These are phyloP conservation scores for Fusarium abutilonis DNA, from an alignment of 2,329 filamentous ascomycete genomes.

Conservation along the genomic window DNA sequence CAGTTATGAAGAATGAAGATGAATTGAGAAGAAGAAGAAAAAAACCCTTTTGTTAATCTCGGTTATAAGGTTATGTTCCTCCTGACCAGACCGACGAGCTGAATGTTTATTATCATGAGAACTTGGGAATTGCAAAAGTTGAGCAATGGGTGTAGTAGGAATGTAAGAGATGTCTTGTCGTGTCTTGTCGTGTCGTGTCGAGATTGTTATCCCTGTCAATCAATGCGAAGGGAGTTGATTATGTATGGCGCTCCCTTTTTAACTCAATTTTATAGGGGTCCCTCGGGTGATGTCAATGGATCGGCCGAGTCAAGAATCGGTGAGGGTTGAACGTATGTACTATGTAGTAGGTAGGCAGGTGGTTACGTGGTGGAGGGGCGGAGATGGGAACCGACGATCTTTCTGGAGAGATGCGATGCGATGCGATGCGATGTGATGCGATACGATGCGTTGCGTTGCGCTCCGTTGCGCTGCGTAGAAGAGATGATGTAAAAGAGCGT, in stretches of 20 bases:
- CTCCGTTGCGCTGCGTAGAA: conserved; percentile 2
- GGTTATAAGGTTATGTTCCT: conserved; percentile 32
- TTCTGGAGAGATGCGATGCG: conserved; percentile 15
- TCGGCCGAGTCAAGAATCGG: conserved; percentile 36
- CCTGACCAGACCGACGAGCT: conserved; percentile 28
- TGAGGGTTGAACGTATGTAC: conserved; percentile 20
- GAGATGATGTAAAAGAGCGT: conserved; percentile 1
- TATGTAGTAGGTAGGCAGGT: too few relatives aligned
- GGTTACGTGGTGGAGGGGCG: conserved; percentile 23
- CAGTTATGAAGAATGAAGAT: background rate
- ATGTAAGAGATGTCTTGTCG: conserved; percentile 6
- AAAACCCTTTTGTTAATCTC: conserved; percentile 23
- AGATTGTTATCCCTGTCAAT: conserved; percentile 18
- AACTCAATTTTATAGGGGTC: conserved; percentile 18
- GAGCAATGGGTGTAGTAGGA: conserved; percentile 5
- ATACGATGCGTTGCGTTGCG: conserved; percentile 6
- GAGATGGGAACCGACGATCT: conserved; percentile 30
- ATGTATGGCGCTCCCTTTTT: conserved; percentile 38
- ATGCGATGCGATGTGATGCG: conserved; percentile 9
- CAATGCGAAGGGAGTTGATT: conserved; percentile 21
- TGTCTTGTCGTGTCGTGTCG: conserved; percentile 3
- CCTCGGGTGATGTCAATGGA: conserved; percentile 35
- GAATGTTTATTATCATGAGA: conserved; percentile 36
- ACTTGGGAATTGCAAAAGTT: conserved; percentile 16
- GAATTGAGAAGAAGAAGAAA: too few relatives aligned